Percentiles rank a stretch among this genome's conserved stretches.
phyloP scores from a whole-genome alignment of 2,329 filamentous ascomycete species.

The Sarocladiaceae sp. region DNA sequence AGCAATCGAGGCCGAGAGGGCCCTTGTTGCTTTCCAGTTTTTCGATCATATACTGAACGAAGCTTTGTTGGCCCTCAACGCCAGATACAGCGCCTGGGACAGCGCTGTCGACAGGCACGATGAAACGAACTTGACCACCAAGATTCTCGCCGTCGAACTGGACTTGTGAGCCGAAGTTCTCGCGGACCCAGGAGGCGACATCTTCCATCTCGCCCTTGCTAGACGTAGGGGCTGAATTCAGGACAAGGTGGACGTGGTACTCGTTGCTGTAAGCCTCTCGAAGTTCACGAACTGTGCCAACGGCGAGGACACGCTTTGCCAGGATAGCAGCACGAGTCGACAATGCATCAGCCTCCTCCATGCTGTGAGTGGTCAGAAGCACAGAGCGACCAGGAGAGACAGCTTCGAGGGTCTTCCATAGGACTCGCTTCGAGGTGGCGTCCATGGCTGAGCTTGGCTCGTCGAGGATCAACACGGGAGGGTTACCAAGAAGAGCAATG shows the following conservation, averaged over 20 bases:
- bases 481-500: constrained; percentile 84
- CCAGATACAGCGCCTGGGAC: background rate
- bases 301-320: background rate
- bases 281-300: background rate
- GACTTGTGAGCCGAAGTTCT: background rate
- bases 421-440: constrained; percentile 77
- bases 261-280: constrained; percentile 3
- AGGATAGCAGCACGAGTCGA: background rate
- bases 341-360: constrained; percentile 9
- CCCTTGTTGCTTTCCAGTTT: background rate
- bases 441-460: constrained; percentile 83
- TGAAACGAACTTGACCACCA: constrained; percentile 2
- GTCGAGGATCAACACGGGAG: constrained; percentile 75
- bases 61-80: background rate
- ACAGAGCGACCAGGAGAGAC: constrained; percentile 71
- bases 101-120: background rate
- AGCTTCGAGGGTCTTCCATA: constrained; percentile 76
- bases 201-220: background rate
- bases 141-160: constrained; percentile 1
- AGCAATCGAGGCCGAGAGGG: background rate
- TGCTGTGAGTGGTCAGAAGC: constrained; percentile 54
- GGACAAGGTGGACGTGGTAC: constrained; percentile 1
- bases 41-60: constrained; percentile 4
- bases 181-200: background rate
- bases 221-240: background rate